Evolutionary conservation across 202 grass and related monocot genomes (phyloP).

Genomic region (Hordeum pubiflorum): DNA sequence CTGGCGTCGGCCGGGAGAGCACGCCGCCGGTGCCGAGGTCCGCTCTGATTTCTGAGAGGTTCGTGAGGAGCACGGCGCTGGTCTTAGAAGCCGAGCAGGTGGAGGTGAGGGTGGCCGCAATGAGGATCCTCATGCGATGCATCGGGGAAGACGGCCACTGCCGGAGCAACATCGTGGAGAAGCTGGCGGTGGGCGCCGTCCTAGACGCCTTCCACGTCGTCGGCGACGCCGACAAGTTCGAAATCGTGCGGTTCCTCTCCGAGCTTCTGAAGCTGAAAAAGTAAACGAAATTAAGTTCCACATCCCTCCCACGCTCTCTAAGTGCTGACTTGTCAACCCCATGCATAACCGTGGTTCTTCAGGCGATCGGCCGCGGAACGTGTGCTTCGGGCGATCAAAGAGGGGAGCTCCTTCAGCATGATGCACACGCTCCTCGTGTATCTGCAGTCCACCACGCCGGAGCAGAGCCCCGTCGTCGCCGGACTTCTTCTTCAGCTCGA

Average conservation of each 20-base stretch:
- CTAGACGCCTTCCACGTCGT: conserved; percentile 51
- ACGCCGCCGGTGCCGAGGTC: conserved; percentile 20
- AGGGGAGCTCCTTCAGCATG: conserved; percentile 46
- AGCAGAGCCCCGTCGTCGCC: conserved; percentile 44
- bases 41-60: conserved; percentile 39
- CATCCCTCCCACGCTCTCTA: background rate
- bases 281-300: background rate
- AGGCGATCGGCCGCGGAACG: conserved; percentile 42
- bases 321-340: background rate
- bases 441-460: conserved; percentile 41
- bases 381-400: conserved; percentile 45
- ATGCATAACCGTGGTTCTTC: background rate
- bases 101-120: conserved; percentile 35
- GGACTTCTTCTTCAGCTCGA: conserved; percentile 68
- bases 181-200: conserved; percentile 18
- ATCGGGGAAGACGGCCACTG: conserved; percentile 47
- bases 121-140: conserved; percentile 44
- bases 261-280: conserved; percentile 56
- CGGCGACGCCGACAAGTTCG: conserved; percentile 38
- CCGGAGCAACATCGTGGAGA: conserved; percentile 45
- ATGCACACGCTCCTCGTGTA: conserved; percentile 65
- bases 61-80: conserved; percentile 27
- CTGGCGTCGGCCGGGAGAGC: background rate
- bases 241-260: conserved; percentile 53
- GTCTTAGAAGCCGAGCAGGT: conserved; percentile 42